Evolutionary conservation across 202 grass and related monocot species (phyloP).

Genomic region (Panicum hallii): DNA sequence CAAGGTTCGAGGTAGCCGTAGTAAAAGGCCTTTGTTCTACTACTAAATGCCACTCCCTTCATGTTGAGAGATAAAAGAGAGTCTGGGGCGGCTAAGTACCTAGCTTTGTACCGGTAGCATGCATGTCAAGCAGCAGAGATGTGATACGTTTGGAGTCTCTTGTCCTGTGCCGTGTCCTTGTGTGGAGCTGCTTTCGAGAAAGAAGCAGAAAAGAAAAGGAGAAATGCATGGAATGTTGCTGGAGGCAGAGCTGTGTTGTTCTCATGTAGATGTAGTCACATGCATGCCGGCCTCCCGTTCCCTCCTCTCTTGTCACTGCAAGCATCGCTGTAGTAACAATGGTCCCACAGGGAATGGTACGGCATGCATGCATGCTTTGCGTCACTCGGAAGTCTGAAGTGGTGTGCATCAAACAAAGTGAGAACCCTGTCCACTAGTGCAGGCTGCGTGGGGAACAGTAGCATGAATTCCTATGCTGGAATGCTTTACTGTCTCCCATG

Average conservation of each 20-base stretch:
- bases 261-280: neutral
- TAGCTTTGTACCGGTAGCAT: neutral
- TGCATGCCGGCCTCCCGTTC: neutral
- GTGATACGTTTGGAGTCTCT: conserved; percentile 35
- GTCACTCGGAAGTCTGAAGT: neutral
- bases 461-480: conserved; percentile 8
- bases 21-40: neutral
- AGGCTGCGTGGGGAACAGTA: neutral
- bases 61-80: conserved; percentile 34
- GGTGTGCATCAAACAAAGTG: neutral
- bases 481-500: conserved; percentile 22
- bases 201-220: conserved; percentile 27
- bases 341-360: neutral
- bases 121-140: conserved; percentile 34
- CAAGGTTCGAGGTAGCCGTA: conserved; percentile 33
- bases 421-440: neutral
- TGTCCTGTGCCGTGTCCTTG: conserved; percentile 36
- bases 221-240: conserved; percentile 33
- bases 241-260: conserved; percentile 9
- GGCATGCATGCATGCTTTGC: neutral
- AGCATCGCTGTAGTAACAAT: neutral
- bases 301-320: conserved; percentile 5
- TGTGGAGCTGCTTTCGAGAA: conserved; percentile 53
- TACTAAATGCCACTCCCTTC: neutral
- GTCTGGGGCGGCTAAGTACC: neutral